Evolutionary conservation across 2,329 filamentous ascomycete genomes (phyloP).

Genomic region (Macrophomina pseudophaseolina): DNA sequence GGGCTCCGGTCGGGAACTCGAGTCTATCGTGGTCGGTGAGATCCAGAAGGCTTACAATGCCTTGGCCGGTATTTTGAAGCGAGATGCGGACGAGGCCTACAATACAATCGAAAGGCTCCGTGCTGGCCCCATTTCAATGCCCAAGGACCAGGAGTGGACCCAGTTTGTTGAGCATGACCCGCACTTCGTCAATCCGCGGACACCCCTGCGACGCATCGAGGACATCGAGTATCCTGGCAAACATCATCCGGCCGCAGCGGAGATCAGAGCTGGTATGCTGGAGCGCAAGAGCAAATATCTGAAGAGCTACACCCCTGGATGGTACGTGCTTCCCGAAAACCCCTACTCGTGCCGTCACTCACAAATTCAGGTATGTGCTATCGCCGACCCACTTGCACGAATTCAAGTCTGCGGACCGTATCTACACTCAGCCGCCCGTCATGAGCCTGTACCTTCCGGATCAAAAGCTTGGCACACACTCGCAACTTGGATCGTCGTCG

Average conservation of each 20-base stretch:
- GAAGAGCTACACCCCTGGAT: conserved; percentile 95
- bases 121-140: conserved; percentile 85
- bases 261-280: conserved; percentile 87
- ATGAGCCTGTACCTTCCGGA: conserved; percentile 97
- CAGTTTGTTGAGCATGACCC: conserved; percentile 79
- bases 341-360: conserved; percentile 25
- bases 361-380: conserved; percentile 76
- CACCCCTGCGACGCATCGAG: conserved; percentile 77
- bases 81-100: conserved; percentile 84
- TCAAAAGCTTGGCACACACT: conserved; percentile 93
- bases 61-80: conserved; percentile 87
- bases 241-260: conserved; percentile 79
- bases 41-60: conserved; percentile 98
- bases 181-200: conserved; percentile 82
- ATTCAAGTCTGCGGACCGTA: conserved; percentile 97
- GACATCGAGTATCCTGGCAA: conserved; percentile 92
- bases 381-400: conserved; percentile 97
- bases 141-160: conserved; percentile 91
- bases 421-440: conserved; percentile 78
- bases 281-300: conserved; percentile 99
- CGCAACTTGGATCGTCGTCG: conserved; percentile 78
- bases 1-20: conserved; percentile 89
- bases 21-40: conserved; percentile 94
- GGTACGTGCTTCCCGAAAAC: conserved; percentile 61
- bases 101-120: conserved; percentile 80